These are phyloP conservation scores for Mentha longifolia DNA, from an alignment of 257 asterid species.

Conservation along the genomic window DNA sequence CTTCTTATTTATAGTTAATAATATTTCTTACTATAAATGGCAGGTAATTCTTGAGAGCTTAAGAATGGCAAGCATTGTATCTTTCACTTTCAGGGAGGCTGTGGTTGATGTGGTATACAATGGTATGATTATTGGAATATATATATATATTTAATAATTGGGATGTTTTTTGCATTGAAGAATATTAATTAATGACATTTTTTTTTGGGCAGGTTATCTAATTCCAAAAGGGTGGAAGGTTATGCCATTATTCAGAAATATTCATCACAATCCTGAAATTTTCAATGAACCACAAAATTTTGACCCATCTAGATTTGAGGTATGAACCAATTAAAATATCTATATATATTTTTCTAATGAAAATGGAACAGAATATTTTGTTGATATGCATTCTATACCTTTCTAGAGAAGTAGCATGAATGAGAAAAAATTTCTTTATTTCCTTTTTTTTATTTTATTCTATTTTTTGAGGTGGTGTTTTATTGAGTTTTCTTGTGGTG, in stretches of 20 bases:
- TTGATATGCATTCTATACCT: conserved; percentile 8
- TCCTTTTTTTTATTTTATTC: not conserved
- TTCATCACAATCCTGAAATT: conserved; percentile 87
- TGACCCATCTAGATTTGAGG: conserved; percentile 85
- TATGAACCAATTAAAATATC: conserved; percentile 24
- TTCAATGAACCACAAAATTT: conserved; percentile 74
- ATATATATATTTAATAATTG: not conserved
- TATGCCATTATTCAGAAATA: conserved; percentile 89
- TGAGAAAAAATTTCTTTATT: too few species aligned
- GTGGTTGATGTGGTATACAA: conserved; percentile 83
- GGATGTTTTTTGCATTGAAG: not conserved
- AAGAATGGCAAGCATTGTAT: conserved; percentile 89
- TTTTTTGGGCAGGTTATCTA: conserved; percentile 57
- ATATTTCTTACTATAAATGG: conserved; percentile 2
- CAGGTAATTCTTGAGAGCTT: conserved; percentile 87
- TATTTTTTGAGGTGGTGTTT: conserved; percentile 33
- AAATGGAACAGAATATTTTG: too few species aligned
- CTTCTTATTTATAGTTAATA: not conserved
- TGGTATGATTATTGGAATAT: conserved; percentile 43
- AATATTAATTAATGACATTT: not conserved
- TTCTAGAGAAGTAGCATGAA: conserved; percentile 27
- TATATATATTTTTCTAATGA: not conserved
- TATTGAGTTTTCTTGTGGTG: conserved; percentile 34
- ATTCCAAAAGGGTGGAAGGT: conserved; percentile 99
- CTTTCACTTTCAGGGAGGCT: conserved; percentile 94